A percentile compares a stretch with the other conserved stretches of the same genome.
These are phyloP conservation scores for Hymenochaete sp. DNA, from an alignment of 1,284 basidiomycete species.

Conservation along the genomic window DNA sequence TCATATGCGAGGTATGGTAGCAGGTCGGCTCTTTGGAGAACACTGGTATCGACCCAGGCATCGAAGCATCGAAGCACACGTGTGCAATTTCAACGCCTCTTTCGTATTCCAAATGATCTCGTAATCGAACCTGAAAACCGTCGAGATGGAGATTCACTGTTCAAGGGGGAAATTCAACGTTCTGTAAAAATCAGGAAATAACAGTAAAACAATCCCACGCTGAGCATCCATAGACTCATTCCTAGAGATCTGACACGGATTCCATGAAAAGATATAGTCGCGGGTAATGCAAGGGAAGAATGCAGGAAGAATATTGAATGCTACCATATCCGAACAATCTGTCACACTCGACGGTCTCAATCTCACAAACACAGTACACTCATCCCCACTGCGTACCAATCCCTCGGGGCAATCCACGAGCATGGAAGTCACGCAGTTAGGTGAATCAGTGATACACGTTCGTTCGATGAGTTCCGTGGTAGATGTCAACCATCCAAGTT, in stretches of 20 bases:
- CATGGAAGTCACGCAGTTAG: conserved; percentile 17
- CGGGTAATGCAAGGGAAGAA: conserved; percentile 16
- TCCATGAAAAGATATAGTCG: conserved; percentile 12
- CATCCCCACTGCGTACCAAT: conserved; percentile 18
- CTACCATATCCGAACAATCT: not conserved
- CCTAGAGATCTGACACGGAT: no score
- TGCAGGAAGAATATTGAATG: conserved; percentile 13
- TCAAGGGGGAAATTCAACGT: not conserved
- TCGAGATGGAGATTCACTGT: conserved; percentile 4
- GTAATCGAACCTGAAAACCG: conserved; percentile 12
- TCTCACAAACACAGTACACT: conserved; percentile 18
- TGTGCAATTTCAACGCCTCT: conserved; percentile 1
- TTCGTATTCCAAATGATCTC: not conserved
- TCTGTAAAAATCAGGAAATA: not conserved
- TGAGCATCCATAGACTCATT: no score
- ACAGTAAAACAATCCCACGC: not conserved
- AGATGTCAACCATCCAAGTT: conserved; percentile 15
- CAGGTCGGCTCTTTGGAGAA: conserved; percentile 4
- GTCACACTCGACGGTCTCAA: conserved; percentile 14
- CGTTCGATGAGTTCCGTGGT: conserved; percentile 17
- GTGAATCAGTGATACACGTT: conserved; percentile 12
- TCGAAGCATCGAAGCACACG: conserved; percentile 11
- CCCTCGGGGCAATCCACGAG: conserved; percentile 18
- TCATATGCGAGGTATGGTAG: not conserved
- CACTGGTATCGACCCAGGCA: conserved; percentile 2